Base-by-base conservation (phyloP, 345 rosid species). In the Citrus glauca region DNA sequence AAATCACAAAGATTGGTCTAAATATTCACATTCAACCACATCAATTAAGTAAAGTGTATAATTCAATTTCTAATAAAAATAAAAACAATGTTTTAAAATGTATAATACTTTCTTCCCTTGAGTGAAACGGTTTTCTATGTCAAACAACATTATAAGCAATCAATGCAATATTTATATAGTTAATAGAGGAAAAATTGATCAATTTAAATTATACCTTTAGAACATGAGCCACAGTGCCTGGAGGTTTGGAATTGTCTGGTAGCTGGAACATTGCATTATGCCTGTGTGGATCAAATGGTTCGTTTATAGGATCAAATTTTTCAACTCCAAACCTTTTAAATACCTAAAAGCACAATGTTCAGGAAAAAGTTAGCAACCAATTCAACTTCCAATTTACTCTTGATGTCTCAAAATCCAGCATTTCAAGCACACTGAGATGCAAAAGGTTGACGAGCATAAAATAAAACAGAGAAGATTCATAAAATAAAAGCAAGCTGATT, bases 231-330 rank as follows among this genome's bases (percentile, higher is more conserved):
- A 91, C 85, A 11, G 90, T 92, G 87, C 98, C 97, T 24, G 85
- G 86, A 35, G 98, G 97, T 89, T 91, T 95, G 37, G 97, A 90
- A 80, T 88, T 82, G 87, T 95, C 98, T 13, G 94, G 90, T 74
- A 90, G 85, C 84, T 90, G 90, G 83, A 89, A 96, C 27, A 87
- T 88, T 72, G 98, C 97, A 86, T 92, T 87, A 80, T 94, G 98
- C 85, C 90, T 87, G 71, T 94, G 88, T 48, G 98, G 98, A 92
- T 94, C 94, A 85, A 96, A 94, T 63, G 90, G 94, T 81, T 96
- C 95, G 77, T 90, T 85, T 64, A 79, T 78, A 76, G 98, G 98
- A 83, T 90, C 91, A 75, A 82, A 92, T 74, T 88, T 94, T 80
- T 90, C 92, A 16, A 94, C 30, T 60, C 98, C 98, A 69, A 75